Conservation (phyloP, 345 rosid genomes). For the Hibiscus trionum region DNA sequence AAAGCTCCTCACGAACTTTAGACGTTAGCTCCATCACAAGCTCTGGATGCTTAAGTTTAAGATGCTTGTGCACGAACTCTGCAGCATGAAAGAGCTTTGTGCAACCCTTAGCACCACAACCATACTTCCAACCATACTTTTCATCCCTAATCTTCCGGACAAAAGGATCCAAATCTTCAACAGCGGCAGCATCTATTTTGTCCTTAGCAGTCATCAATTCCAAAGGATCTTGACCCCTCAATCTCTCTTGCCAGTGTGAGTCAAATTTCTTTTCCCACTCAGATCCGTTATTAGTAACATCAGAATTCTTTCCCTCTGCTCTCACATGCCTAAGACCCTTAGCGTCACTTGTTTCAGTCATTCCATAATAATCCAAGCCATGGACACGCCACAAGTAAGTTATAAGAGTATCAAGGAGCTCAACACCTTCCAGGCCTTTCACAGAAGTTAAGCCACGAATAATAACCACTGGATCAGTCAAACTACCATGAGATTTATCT, state of each 20-base stretch:
- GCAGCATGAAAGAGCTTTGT: slow-evolving; percentile 99
- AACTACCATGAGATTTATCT: slow-evolving; percentile 70
- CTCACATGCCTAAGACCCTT: slow-evolving; percentile 90
- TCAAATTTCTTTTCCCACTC: slow-evolving; percentile 79
- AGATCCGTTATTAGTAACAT: slow-evolving; percentile 35
- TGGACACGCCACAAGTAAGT: slow-evolving; percentile 98
- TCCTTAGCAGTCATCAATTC: slow-evolving; percentile 94
- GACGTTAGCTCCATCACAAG: slow-evolving; percentile 72
- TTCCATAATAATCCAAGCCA: slow-evolving; percentile 89
- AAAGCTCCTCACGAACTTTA: slow-evolving; percentile 92
- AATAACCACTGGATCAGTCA: slow-evolving; percentile 78
- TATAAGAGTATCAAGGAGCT: slow-evolving; percentile 72
- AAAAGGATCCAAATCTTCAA: slow-evolving; percentile 73
- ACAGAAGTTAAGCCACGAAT: slow-evolving; percentile 85
- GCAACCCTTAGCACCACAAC: slow-evolving; percentile 99
- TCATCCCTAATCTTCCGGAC: slow-evolving; percentile 98
- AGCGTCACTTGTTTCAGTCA: slow-evolving; percentile 72
- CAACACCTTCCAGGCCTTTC: slow-evolving; percentile 92
- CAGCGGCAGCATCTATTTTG: slow-evolving; percentile 78
- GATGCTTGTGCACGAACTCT: slow-evolving; percentile 98
- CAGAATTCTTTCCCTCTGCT: slow-evolving; percentile 67
- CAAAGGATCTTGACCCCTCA: slow-evolving; percentile 82
- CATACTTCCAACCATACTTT: slow-evolving; percentile 99
- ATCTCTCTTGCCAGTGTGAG: slow-evolving; percentile 76
- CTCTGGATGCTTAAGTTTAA: slow-evolving; percentile 91